These are phyloP conservation scores for Handroanthus guayacan DNA, from an alignment of 257 asterid species.

Conservation along the genomic window DNA sequence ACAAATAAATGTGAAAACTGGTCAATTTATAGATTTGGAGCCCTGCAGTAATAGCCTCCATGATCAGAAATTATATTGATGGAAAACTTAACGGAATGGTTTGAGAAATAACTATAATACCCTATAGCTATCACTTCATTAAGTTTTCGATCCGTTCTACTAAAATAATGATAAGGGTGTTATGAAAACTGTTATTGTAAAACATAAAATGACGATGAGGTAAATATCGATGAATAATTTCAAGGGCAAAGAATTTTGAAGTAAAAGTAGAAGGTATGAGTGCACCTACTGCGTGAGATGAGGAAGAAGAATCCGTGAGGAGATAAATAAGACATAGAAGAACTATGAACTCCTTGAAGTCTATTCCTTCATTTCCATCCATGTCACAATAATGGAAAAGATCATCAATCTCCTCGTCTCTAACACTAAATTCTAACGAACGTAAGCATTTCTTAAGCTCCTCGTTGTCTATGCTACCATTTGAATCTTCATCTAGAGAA, in stretches of 20 bases:
- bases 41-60: too few species aligned
- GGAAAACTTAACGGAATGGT: too few species aligned
- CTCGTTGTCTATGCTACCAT: conserved; percentile 50
- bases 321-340: conserved; percentile 55
- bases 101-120: too few species aligned
- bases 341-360: conserved; percentile 59
- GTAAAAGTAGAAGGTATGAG: background rate
- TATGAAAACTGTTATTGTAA: too few species aligned
- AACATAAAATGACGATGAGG: too few species aligned
- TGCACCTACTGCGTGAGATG: conserved; percentile 40
- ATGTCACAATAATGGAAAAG: conserved; percentile 53
- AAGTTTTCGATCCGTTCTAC: too few species aligned
- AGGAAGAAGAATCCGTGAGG: conserved; percentile 40
- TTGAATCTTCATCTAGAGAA: conserved; percentile 51
- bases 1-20: too few species aligned
- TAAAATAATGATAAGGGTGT: too few species aligned
- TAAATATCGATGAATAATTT: background rate
- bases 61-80: too few species aligned
- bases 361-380: conserved; percentile 54
- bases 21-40: too few species aligned
- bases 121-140: too few species aligned
- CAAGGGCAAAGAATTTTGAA: background rate
- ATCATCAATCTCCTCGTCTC: conserved; percentile 53
- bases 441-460: conserved; percentile 55
- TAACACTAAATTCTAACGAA: conserved; percentile 42